Evolutionary conservation across 768 basidiomycete genomes (phyloP), one percentile per base, ranked within the genome.

Genomic region (Omphalotus guepiniiformis): DNA sequence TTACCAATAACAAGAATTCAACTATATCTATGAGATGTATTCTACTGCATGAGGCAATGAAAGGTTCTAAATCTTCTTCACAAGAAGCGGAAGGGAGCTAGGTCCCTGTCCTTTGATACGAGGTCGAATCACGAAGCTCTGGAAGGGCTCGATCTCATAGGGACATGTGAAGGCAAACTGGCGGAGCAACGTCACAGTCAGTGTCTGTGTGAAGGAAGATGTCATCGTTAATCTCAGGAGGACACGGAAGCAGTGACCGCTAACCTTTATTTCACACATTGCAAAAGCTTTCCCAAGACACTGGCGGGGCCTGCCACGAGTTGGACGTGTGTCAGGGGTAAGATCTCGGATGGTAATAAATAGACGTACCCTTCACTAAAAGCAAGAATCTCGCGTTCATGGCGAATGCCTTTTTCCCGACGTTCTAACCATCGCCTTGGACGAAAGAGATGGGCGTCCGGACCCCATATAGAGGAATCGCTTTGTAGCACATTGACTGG

Each of bases 51-150:
- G n/a, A n/a, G n/a, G n/a, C n/a, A n/a, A n/a, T n/a, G n/a, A 7
- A n/a, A 3, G 12, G 26, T 6, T 23, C 65, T 49, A 72, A 39
- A 72, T 32, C 52, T 61, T 71, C 35, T 65, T 72, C 42, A 82
- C 70, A 26, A 72, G 52, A 44, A 82, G 67, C 32, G 82, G 81
- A 32, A 84, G 71, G 11, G 79, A 80, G 52, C 80, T 83, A 8
- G 68, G 60, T 1, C 65, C 67, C 53, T 80, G 65, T 37, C 80
- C 79, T 53, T 65, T 66, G 47, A 84, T 58, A 27, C 80, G 72
- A 28, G 82, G 79, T 13, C 82, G 74, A 42, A 84, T 71, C 11
- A 84, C 82, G 50, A 83, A 83, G 43, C 80, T 80, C 54, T 82
- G 79, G 60, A 83, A 83, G 19, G 78, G 58, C 54, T 83, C 81